These are phyloP conservation scores for Colletotrichum spinosum DNA, from an alignment of 2,329 filamentous ascomycete species.

Conservation along the genomic window DNA sequence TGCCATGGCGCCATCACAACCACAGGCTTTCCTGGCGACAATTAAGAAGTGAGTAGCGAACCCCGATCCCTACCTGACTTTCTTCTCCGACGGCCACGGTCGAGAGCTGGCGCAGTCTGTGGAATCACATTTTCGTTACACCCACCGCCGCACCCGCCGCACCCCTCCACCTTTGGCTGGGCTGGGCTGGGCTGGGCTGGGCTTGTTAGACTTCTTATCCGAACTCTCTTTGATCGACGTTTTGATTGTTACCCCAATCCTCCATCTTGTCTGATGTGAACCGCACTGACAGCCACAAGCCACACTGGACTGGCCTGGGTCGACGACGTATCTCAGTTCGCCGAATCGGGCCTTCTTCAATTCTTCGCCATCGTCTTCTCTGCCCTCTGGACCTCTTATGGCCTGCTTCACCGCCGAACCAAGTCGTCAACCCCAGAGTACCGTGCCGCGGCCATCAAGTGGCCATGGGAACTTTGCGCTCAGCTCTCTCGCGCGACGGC, in stretches of 20 bases:
- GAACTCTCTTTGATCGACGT: too few species aligned
- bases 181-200: not conserved
- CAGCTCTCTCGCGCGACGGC: slow-evolving; percentile 54
- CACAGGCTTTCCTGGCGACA: slow-evolving; percentile 13
- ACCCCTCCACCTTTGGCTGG: not conserved
- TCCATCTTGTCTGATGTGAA: not conserved
- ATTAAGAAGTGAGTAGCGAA: slow-evolving; percentile 21
- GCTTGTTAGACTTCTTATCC: slow-evolving; percentile 7
- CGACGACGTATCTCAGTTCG: slow-evolving; percentile 49
- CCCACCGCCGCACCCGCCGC: not conserved
- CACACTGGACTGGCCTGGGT: slow-evolving; percentile 49
- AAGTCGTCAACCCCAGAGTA: slow-evolving; percentile 43
- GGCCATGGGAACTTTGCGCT: slow-evolving; percentile 56
- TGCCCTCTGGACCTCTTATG: slow-evolving; percentile 47
- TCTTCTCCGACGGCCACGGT: too few species aligned
- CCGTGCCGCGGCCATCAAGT: slow-evolving; percentile 53
- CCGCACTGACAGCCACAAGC: slow-evolving; percentile 20
- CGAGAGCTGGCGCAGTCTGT: too few species aligned
- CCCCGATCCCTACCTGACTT: too few species aligned
- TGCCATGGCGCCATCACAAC: slow-evolving; percentile 5
- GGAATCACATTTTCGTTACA: not conserved
- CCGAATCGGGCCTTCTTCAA: slow-evolving; percentile 56
- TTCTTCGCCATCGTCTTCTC: slow-evolving; percentile 51
- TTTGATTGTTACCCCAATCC: not conserved
- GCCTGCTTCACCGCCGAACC: slow-evolving; percentile 47